Percentiles rank a stretch among this genome's conserved stretches.
phyloP scores from a whole-genome alignment of 2,329 filamentous ascomycete genomes.

The Penicillium paneum region DNA sequence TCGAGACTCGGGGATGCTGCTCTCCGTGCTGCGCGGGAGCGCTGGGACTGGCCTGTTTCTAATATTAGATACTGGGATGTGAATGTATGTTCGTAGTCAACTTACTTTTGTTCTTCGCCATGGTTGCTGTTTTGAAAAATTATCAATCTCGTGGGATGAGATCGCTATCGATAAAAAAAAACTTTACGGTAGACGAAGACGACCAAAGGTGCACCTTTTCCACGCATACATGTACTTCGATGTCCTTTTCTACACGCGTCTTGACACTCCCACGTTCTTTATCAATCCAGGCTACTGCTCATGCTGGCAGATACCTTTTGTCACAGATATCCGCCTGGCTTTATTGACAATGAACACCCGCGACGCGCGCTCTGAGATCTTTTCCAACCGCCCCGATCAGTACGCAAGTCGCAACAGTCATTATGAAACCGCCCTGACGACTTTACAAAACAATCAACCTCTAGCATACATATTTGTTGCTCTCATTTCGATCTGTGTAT shows the following conservation, averaged over 20 bases:
- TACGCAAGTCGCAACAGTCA: conserved; percentile 25
- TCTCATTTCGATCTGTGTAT: conserved; percentile 27
- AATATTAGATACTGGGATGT: conserved; percentile 7
- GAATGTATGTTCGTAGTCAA: conserved; percentile 7
- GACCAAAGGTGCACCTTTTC: conserved; percentile 27
- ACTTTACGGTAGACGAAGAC: conserved; percentile 27
- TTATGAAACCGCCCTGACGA: conserved; percentile 33
- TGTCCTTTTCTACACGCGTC: conserved; percentile 1
- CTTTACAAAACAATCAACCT: conserved; percentile 27
- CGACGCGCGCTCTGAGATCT: conserved; percentile 30
- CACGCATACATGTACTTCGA: conserved; percentile 6
- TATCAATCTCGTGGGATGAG: conserved; percentile 28
- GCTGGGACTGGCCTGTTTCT: conserved; percentile 49
- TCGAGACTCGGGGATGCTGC: conserved; percentile 55
- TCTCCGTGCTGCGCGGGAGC: conserved; percentile 59
- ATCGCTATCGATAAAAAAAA: conserved; percentile 38
- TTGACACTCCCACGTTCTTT: neutral
- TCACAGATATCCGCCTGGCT: conserved; percentile 17
- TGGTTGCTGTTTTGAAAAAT: conserved; percentile 25
- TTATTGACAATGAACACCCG: conserved; percentile 38
- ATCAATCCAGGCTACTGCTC: conserved; percentile 1
- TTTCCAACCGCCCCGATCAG: conserved; percentile 28
- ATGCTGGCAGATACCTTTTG: conserved; percentile 21
- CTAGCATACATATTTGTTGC: conserved; percentile 31
- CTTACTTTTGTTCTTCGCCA: conserved; percentile 41